Percentiles rank a stretch among this genome's conserved stretches.
These are phyloP conservation scores for Phytophthora cryptogea DNA, from an alignment of 352 stramenopile species.

Conservation along the genomic window DNA sequence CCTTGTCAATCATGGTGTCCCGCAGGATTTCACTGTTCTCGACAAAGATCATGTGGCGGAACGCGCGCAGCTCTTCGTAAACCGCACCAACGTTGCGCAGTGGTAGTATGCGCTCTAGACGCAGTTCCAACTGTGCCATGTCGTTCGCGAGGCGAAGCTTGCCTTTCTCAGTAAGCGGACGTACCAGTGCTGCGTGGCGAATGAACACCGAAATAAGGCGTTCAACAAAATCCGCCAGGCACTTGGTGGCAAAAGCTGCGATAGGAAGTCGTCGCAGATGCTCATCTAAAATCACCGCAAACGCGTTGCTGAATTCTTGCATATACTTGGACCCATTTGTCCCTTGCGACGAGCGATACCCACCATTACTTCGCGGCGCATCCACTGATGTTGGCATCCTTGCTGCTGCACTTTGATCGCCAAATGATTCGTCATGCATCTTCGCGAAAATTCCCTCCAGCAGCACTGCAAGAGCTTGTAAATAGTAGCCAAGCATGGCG, in stretches of 20 bases:
- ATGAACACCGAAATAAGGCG: constrained; percentile 82
- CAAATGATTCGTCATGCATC: constrained; percentile 89
- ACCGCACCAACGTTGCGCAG: constrained; percentile 56
- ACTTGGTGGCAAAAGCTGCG: constrained; percentile 51
- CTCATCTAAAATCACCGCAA: constrained; percentile 72
- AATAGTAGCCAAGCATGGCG: constrained; percentile 69
- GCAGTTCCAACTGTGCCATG: constrained; percentile 83
- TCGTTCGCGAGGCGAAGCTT: constrained; percentile 85
- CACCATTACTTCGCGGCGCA: constrained; percentile 22
- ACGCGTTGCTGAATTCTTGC: constrained; percentile 69
- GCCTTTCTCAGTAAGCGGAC: constrained; percentile 72
- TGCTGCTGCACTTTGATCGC: constrained; percentile 34
- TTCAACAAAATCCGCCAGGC: constrained; percentile 68
- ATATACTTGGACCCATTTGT: constrained; percentile 76
- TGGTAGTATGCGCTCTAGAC: constrained; percentile 61
- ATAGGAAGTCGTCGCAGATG: constrained; percentile 71
- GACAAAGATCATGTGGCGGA: constrained; percentile 86
- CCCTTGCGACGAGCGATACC: constrained; percentile 18
- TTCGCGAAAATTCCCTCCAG: constrained; percentile 71
- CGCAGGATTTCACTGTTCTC: constrained; percentile 63
- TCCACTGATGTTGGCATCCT: constrained; percentile 12
- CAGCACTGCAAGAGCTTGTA: constrained; percentile 61
- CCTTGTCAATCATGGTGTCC: constrained; percentile 78
- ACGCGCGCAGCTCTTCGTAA: constrained; percentile 82
- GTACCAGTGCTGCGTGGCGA: constrained; percentile 71